Conservation (phyloP, 1,139 yeast species). For the Magnusiomyces tetraspermus region DNA sequence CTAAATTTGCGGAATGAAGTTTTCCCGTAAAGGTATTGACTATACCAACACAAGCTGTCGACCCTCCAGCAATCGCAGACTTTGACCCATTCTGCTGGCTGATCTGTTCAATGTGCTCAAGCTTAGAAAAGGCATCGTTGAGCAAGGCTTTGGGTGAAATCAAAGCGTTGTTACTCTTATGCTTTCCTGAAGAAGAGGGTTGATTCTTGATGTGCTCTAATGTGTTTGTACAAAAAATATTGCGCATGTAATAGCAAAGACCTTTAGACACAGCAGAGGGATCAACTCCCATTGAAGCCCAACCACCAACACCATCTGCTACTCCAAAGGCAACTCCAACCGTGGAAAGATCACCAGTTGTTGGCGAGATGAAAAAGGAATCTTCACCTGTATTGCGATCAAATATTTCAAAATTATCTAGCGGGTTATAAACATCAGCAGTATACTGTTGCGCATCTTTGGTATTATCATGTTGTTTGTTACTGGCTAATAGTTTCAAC, state of each 20-base stretch:
- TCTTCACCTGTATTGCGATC: slow-evolving; percentile 63
- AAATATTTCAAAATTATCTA: neutral
- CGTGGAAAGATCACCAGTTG: slow-evolving; percentile 34
- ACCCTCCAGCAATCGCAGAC: slow-evolving; percentile 78
- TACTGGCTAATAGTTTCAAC: neutral
- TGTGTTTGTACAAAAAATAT: slow-evolving; percentile 10
- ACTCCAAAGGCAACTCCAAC: slow-evolving; percentile 63
- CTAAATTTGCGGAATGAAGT: slow-evolving; percentile 67
- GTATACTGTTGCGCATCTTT: neutral
- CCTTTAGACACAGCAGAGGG: slow-evolving; percentile 40
- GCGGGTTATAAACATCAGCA: neutral
- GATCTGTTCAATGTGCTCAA: neutral
- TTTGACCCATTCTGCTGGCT: neutral
- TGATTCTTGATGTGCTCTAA: neutral
- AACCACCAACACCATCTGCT: slow-evolving; percentile 97
- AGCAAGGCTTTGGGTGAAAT: slow-evolving; percentile 35
- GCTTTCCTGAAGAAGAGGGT: neutral
- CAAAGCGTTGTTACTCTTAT: slow-evolving; percentile 4
- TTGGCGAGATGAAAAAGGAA: slow-evolving; percentile 51
- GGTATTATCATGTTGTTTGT: neutral
- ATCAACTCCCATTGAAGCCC: slow-evolving; percentile 89
- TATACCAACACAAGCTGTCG: slow-evolving; percentile 84
- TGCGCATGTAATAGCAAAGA: slow-evolving; percentile 30
- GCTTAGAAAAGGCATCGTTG: slow-evolving; percentile 6
- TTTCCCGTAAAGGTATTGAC: slow-evolving; percentile 45